Percentiles rank a stretch among this genome's conserved stretches.
Evolutionary conservation across 208 protist species (phyloP).

Genomic region (Naegleria lovaniensis): DNA sequence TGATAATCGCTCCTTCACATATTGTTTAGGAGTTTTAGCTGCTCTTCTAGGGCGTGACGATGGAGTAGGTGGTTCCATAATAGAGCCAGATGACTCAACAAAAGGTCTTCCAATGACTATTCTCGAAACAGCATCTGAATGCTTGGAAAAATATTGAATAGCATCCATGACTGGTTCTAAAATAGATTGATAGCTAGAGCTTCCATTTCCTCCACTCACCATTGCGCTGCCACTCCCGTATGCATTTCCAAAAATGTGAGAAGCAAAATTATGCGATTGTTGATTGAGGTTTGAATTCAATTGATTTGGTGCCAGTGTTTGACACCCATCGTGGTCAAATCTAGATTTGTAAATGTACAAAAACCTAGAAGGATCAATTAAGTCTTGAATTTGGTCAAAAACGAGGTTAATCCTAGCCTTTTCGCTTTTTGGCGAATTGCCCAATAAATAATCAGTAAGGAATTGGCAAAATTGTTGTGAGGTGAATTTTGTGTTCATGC

Average conservation of each 20-base stretch:
- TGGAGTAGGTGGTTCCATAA: not conserved
- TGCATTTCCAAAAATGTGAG: not conserved
- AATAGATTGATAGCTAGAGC: not conserved
- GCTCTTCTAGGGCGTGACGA: not conserved
- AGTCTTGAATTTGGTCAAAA: not conserved
- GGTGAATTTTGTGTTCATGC: not conserved
- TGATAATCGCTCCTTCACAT: not conserved
- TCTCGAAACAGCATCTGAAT: not conserved
- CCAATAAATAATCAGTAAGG: not conserved
- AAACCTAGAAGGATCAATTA: not conserved
- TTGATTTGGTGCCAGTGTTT: not conserved
- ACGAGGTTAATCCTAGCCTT: not conserved
- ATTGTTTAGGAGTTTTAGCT: not conserved
- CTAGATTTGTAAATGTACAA: not conserved
- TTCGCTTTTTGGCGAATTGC: not conserved
- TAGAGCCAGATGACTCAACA: not conserved
- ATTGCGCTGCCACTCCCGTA: not conserved
- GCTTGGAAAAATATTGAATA: not conserved
- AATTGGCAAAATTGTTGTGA: not conserved
- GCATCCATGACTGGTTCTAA: not conserved
- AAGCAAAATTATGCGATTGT: not conserved
- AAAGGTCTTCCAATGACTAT: not conserved
- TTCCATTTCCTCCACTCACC: not conserved
- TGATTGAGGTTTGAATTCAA: not conserved
- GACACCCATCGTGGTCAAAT: not conserved